Percentiles rank a stretch among this genome's conserved stretches.
Conservation (phyloP, 768 basidiomycete species). For the Candolleomyces aberdarensis region DNA sequence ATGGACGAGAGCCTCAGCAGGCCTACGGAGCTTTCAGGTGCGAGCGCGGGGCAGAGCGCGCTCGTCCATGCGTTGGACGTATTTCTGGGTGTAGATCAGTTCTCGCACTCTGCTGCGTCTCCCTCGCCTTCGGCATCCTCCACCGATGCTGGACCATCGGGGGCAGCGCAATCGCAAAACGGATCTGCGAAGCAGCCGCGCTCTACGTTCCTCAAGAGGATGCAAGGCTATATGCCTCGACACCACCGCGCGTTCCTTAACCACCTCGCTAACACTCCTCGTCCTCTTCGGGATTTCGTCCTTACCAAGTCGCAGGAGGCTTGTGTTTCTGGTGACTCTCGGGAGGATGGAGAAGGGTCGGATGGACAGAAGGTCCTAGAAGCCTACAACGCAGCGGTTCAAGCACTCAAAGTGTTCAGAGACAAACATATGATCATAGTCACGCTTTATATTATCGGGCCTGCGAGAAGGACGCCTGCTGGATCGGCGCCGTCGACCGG, state of each 20-base stretch:
- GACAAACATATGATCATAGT: conserved; percentile 79
- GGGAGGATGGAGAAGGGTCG: too few species aligned
- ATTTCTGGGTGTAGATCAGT: conserved; percentile 66
- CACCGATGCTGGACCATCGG: too few species aligned
- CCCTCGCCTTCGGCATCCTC: conserved; percentile 7
- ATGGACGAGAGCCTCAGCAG: conserved; percentile 35
- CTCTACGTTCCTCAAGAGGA: conserved; percentile 58
- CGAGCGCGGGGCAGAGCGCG: conserved; percentile 83
- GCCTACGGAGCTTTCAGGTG: conserved; percentile 68
- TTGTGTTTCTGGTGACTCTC: conserved; percentile 6
- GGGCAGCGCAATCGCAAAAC: not conserved
- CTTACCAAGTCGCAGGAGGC: conserved; percentile 9
- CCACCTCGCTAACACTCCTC: conserved; percentile 58
- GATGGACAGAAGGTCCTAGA: conserved; percentile 28
- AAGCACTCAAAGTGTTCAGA: conserved; percentile 66
- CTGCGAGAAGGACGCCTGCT: conserved; percentile 41
- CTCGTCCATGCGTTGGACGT: conserved; percentile 74
- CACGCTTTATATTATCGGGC: conserved; percentile 71
- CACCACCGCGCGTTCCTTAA: conserved; percentile 75
- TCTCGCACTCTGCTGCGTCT: conserved; percentile 20
- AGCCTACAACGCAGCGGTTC: conserved; percentile 65
- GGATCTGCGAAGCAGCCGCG: conserved; percentile 9
- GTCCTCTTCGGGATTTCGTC: conserved; percentile 60
- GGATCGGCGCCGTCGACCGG: not conserved
- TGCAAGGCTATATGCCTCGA: conserved; percentile 82